Conservation (phyloP, 2,329 filamentous ascomycete species). For the Chaetomium sp. region DNA sequence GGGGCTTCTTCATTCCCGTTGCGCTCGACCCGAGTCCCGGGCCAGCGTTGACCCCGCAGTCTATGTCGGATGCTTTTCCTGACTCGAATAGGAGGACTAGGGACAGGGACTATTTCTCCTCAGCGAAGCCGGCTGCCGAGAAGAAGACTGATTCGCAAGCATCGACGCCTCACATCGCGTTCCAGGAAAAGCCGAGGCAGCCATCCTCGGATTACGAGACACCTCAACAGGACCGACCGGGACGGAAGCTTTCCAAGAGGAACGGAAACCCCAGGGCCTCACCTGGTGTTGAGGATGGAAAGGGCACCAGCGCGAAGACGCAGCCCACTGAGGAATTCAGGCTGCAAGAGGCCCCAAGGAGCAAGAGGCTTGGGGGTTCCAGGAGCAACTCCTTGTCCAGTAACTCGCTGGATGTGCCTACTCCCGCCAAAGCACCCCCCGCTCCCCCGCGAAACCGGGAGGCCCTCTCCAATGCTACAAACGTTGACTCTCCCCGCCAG, state of each 20-base stretch:
- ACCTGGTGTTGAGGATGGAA: slow-evolving; percentile 46
- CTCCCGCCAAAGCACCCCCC: slow-evolving; percentile 37
- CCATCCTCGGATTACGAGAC: slow-evolving; percentile 63
- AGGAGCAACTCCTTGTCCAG: slow-evolving; percentile 51
- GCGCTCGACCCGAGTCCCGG: slow-evolving; percentile 70
- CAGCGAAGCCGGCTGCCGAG: slow-evolving; percentile 48
- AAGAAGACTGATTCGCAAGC: slow-evolving; percentile 53
- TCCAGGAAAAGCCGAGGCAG: slow-evolving; percentile 78
- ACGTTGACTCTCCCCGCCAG: slow-evolving; percentile 42
- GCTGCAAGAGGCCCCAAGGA: slow-evolving; percentile 77
- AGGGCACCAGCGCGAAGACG: slow-evolving; percentile 40
- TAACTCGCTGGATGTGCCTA: slow-evolving; percentile 41
- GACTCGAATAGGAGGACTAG: slow-evolving; percentile 51
- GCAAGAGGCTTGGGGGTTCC: slow-evolving; percentile 50
- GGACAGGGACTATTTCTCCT: slow-evolving; percentile 63
- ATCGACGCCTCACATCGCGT: slow-evolving; percentile 85
- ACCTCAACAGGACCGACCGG: slow-evolving; percentile 53
- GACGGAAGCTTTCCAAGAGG: slow-evolving; percentile 52
- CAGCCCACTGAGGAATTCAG: slow-evolving; percentile 65
- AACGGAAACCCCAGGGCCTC: slow-evolving; percentile 41
- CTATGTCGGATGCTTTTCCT: slow-evolving; percentile 51
- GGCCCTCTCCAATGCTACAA: slow-evolving; percentile 24
- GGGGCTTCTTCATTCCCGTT: slow-evolving; percentile 76
- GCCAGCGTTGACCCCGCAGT: slow-evolving; percentile 56
- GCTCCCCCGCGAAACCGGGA: slow-evolving; percentile 31